A percentile compares a stretch with the other conserved stretches of the same genome.
Evolutionary conservation across 805 yeast species (phyloP).

Genomic region (Candida chilensis): DNA sequence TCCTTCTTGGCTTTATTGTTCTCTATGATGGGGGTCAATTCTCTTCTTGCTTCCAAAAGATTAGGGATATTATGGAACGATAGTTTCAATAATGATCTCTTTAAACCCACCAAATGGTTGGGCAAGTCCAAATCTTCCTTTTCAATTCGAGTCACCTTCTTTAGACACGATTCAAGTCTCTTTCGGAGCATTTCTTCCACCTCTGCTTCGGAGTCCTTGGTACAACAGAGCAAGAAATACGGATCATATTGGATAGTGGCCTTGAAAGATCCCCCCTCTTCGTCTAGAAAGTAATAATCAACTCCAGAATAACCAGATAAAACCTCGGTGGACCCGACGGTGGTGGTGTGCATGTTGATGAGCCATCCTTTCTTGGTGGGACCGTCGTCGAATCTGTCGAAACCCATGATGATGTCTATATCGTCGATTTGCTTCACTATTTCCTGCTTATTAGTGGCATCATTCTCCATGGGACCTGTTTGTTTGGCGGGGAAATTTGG

Average conservation of each 20-base stretch:
- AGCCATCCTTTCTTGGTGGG: slow-evolving; percentile 81
- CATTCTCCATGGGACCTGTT: slow-evolving; percentile 12
- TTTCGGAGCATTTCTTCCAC: slow-evolving; percentile 80
- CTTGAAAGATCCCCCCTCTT: slow-evolving; percentile 94
- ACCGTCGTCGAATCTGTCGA: slow-evolving; percentile 68
- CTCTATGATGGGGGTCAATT: slow-evolving; percentile 58
- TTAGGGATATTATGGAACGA: slow-evolving; percentile 70
- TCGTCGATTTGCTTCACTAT: slow-evolving; percentile 53
- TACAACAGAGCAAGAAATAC: slow-evolving; percentile 67
- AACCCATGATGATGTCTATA: slow-evolving; percentile 82
- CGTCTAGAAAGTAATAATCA: slow-evolving; percentile 89
- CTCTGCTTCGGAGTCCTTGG: slow-evolving; percentile 51
- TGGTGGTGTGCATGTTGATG: slow-evolving; percentile 86
- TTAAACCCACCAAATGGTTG: slow-evolving; percentile 78
- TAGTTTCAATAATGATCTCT: slow-evolving; percentile 55
- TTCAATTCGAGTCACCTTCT: slow-evolving; percentile 39
- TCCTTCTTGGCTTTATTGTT: slow-evolving; percentile 56
- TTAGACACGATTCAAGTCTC: slow-evolving; percentile 54
- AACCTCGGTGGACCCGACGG: slow-evolving; percentile 49
- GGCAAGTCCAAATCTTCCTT: slow-evolving; percentile 80
- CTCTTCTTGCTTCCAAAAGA: slow-evolving; percentile 63
- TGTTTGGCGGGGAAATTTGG: slow-evolving; percentile 13
- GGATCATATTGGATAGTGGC: slow-evolving; percentile 81
- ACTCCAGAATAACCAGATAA: slow-evolving; percentile 78
- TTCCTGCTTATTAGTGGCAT: slow-evolving; percentile 27